Evolutionary conservation across 441 rosid genomes (phyloP), one percentile per base, ranked within the genome.

Genomic region (Breynia disticha): DNA sequence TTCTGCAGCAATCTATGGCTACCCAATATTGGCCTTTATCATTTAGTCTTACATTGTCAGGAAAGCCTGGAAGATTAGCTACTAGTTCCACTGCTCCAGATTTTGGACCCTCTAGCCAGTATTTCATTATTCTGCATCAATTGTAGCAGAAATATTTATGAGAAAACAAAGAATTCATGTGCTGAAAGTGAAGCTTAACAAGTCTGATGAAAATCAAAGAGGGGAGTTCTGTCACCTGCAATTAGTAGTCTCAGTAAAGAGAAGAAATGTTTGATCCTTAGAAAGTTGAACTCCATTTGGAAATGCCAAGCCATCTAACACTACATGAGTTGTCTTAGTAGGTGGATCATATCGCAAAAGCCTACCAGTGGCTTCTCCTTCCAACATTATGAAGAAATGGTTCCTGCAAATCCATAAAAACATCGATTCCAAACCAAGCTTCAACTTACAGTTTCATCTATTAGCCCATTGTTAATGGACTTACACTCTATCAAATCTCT

Each of bases 331-430:
- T 51, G 79, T 73, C 62, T 74, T 72, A 4, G 97, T 82, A 6
- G 85, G 76, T 59, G 91, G 90, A 64, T 91, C 95, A 74, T 81
- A 91, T 66, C 97, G 78, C 6, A 91, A 81, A 65, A 91, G 77
- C 81, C 97, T 81, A 1, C 98, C 95, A 0, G 95, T 86, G 59
- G 95, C 68, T 79, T 91, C 97, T 67, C 98, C 98, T 77, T 91
- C 98, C 59, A 88, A 69, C 65, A 91, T 46, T 64, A 91, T 86
- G 66, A 79, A 86, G 79, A 88, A 86, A 84, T 91, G 97, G 51
- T 79, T 66, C 79, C 98, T 88, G 70, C 60, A 67, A 60, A 35
- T 42, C 17, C 55, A 19, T 7, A 19, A 39, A 10, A 10, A 39
- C 43, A 39, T 39, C 7, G 4, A 24, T 24, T 24, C 7, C 32